phyloP scores from a whole-genome alignment of 768 basidiomycete species.

The Coprinopsis strossmayeri region DNA sequence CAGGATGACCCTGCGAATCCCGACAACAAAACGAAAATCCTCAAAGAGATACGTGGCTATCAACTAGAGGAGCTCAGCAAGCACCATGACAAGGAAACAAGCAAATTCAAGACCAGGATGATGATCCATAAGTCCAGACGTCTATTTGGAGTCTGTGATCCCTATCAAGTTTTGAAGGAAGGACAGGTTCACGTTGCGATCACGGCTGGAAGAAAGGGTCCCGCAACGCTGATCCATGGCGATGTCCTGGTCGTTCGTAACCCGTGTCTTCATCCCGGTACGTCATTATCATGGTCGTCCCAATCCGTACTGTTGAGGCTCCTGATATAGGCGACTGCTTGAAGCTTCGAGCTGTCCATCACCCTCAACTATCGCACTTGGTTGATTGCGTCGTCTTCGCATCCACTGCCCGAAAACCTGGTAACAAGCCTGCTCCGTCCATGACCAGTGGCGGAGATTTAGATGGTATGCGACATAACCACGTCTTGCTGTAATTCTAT shows the following conservation, averaged over 20 bases:
- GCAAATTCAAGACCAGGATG: slow-evolving; percentile 50
- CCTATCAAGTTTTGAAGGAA: slow-evolving; percentile 53
- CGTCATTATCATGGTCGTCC: background rate
- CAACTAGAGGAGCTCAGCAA: slow-evolving; percentile 46
- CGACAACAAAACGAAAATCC: slow-evolving; percentile 17
- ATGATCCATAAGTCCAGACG: slow-evolving; percentile 57
- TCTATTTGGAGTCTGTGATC: slow-evolving; percentile 64
- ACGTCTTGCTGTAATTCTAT: background rate
- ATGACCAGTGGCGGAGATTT: slow-evolving; percentile 69
- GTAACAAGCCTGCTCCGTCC: slow-evolving; percentile 55
- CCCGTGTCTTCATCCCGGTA: slow-evolving; percentile 64
- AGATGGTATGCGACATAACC: slow-evolving; percentile 31
- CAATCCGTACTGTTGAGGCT: background rate
- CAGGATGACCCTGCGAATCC: too few species aligned
- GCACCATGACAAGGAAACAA: slow-evolving; percentile 40
- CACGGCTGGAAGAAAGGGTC: slow-evolving; percentile 42
- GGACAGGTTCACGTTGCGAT: slow-evolving; percentile 61
- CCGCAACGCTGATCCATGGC: slow-evolving; percentile 48
- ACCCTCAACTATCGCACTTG: slow-evolving; percentile 45
- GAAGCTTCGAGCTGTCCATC: slow-evolving; percentile 53
- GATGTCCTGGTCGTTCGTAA: slow-evolving; percentile 63
- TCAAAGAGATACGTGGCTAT: slow-evolving; percentile 37
- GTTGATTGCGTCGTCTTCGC: slow-evolving; percentile 68
- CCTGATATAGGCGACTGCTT: slow-evolving; percentile 46
- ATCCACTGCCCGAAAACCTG: slow-evolving; percentile 41